Evolutionary conservation across 768 basidiomycete genomes (phyloP).

Genomic region (Leccinum variicolor): DNA sequence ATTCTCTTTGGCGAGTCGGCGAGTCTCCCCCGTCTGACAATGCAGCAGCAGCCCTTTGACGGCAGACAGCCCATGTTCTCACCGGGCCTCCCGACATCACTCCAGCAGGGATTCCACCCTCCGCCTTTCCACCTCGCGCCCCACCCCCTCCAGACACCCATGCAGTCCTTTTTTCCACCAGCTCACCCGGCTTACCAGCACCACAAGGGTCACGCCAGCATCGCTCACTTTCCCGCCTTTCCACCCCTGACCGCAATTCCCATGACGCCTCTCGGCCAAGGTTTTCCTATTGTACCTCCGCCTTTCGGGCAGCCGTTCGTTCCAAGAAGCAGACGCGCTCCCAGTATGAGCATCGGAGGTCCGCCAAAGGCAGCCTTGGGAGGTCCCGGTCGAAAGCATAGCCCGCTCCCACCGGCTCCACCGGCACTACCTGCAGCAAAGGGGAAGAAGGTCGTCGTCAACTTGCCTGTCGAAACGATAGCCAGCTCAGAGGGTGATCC

Average conservation of each 20-base stretch:
- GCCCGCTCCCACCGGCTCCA: conserved; percentile 49
- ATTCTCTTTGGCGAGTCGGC: not conserved
- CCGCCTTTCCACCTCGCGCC: conserved; percentile 42
- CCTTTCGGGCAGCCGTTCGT: conserved; percentile 50
- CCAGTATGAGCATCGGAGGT: conserved; percentile 70
- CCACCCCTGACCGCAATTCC: conserved; percentile 54
- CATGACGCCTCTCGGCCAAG: conserved; percentile 57
- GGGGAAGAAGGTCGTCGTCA: conserved; percentile 65
- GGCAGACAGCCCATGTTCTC: conserved; percentile 54
- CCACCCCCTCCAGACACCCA: conserved; percentile 62
- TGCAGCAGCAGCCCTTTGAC: conserved; percentile 59
- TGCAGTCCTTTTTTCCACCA: conserved; percentile 64
- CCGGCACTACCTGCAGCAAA: conserved; percentile 40
- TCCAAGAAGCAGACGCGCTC: conserved; percentile 61
- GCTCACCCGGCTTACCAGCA: conserved; percentile 49
- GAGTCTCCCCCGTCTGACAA: conserved; percentile 49
- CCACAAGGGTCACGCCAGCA: conserved; percentile 53
- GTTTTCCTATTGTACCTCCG: conserved; percentile 51
- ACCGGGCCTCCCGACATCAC: conserved; percentile 57
- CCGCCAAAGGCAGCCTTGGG: conserved; percentile 87
- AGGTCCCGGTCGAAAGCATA: conserved; percentile 73
- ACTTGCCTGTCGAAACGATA: conserved; percentile 67
- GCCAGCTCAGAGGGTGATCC: conserved; percentile 36
- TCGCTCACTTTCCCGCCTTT: conserved; percentile 63
- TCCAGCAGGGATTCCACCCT: conserved; percentile 58